Evolutionary conservation across 441 rosid species (phyloP), one percentile per base, ranked within the genome.

Genomic region (Euphorbia schlechtendalii): DNA sequence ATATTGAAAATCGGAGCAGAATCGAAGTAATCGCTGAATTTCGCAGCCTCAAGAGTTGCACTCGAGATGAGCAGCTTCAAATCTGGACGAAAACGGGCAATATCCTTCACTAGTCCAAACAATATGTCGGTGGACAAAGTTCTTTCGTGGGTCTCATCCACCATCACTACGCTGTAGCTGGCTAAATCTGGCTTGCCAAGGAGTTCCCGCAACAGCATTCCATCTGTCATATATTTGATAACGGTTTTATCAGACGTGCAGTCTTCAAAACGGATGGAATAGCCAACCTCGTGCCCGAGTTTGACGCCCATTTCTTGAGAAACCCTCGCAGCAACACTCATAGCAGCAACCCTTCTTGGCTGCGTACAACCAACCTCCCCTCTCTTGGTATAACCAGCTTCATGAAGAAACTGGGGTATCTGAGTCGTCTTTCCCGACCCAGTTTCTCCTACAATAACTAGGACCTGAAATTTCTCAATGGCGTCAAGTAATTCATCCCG

Each of bases 361-460:
- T 94, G 99, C 17, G 99, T 89, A 78, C 99, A 94, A 63, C 92
- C 98, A 76, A 92, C 97, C 94, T 84, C 88, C 64, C 99, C 99
- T 27, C 75, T 80, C 82, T 85, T 89, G n/a, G 97, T 94, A 80
- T 91, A 94, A 71, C 98, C 98, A 69, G 94, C 96, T 81, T 94
- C 99, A 60, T 91, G 96, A 66, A 91, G 96, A 80, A 89, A 94
- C 66, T 94, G 99, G 30, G 99, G 98, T 70, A 94, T 86, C 71
- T 91, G 99, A 14, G 99, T 94, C 43, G 99, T 94, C 85, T 94
- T 94, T 66, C 99, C 99, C 38, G 98, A 94, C 70, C 98, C 97
- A 65, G 99, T 91, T 77, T 95, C 99, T 73, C 99, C 99, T 24
- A 95, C 98, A 62, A 95, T 95, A 61, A 95, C 87, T 79, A 95